A percentile compares a stretch with the other conserved stretches of the same genome.
Evolutionary conservation across 2,329 filamentous ascomycete genomes (phyloP).

Genomic region (Biscogniauxia marginata): DNA sequence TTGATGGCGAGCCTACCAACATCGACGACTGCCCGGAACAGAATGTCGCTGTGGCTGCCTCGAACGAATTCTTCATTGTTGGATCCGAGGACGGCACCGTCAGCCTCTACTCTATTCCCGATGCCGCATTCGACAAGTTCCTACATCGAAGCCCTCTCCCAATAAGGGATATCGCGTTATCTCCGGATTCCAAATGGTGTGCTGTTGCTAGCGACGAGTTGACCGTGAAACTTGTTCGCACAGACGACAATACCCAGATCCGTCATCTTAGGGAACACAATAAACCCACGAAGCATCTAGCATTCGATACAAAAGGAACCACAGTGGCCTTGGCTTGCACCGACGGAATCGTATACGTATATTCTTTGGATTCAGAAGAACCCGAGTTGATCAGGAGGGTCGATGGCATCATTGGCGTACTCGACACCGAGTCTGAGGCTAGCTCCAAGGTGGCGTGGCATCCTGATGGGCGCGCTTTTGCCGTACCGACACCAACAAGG

Average conservation of each 20-base stretch:
- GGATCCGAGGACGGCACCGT: constrained; percentile 96
- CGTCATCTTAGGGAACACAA: constrained; percentile 79
- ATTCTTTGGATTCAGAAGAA: constrained; percentile 74
- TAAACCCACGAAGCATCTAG: constrained; percentile 85
- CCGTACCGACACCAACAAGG: constrained; percentile 75
- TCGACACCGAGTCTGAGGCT: constrained; percentile 75
- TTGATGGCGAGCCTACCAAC: constrained; percentile 86
- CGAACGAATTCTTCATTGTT: constrained; percentile 79
- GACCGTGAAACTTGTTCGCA: constrained; percentile 84
- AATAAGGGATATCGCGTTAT: constrained; percentile 81
- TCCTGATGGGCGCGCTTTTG: constrained; percentile 90
- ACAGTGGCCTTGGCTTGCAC: constrained; percentile 80
- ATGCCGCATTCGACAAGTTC: constrained; percentile 73
- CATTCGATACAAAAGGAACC: constrained; percentile 78
- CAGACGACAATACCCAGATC: constrained; percentile 72
- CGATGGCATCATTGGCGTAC: constrained; percentile 76
- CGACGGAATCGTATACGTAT: constrained; percentile 87
- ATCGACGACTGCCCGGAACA: constrained; percentile 89
- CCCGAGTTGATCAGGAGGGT: constrained; percentile 81
- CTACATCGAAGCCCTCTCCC: constrained; percentile 82
- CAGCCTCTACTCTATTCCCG: constrained; percentile 81
- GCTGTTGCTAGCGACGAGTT: constrained; percentile 97
- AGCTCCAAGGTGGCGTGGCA: constrained; percentile 83
- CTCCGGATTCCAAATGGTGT: constrained; percentile 79
- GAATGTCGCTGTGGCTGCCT: constrained; percentile 75